Evolutionary conservation across 768 basidiomycete genomes (phyloP), one percentile per base, ranked within the genome.

Genomic region (Boletus huronensis): DNA sequence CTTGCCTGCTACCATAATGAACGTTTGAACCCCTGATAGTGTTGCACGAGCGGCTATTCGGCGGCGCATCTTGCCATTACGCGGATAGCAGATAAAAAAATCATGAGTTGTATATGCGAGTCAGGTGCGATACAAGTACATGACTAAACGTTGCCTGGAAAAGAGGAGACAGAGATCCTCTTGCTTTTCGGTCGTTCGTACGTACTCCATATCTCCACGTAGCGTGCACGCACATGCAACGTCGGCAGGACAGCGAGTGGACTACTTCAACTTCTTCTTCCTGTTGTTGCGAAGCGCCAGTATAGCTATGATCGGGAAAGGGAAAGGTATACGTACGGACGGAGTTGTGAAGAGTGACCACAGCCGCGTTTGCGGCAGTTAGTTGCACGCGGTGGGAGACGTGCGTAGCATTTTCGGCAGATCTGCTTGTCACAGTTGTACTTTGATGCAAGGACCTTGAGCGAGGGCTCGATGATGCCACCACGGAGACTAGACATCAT

Each of bases 391-490:
- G 95, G 96, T 60, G 97, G 96, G 65, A 98, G 96, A 66, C 97
- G 96, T 42, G 97, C 97, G 75, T 98, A 98, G 81, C 97, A 98
- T 77, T 98, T 98, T 75, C 97, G 93, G 84, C 97, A 98, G 68
- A 98, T 98, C 73, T 95, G 92, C 82, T 96, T 96, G 77, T 97
- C 93, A 74, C 94, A 98, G 79, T 98, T 98, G 85, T 94, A 97
- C 75, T 96, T 96, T 72, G 88, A 82, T 54, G 97, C 97, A 57
- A 98, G 85, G 39, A 93, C 93, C 78, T 98, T 98, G 69, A 99
- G 79, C 61, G 97, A 98, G 58, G 97, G 97, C 79, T 99, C 97
- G 63, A 99, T 98, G 80, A 99, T 93, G 49, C 97, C 97, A 58
- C 97, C 64, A 29, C 49, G 60, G 40, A 60, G 59, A 55, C 64